A percentile compares a stretch with the other conserved stretches of the same genome.
Conservation (phyloP, 2,329 filamentous ascomycete genomes). For the Paecilomyces sp. region DNA sequence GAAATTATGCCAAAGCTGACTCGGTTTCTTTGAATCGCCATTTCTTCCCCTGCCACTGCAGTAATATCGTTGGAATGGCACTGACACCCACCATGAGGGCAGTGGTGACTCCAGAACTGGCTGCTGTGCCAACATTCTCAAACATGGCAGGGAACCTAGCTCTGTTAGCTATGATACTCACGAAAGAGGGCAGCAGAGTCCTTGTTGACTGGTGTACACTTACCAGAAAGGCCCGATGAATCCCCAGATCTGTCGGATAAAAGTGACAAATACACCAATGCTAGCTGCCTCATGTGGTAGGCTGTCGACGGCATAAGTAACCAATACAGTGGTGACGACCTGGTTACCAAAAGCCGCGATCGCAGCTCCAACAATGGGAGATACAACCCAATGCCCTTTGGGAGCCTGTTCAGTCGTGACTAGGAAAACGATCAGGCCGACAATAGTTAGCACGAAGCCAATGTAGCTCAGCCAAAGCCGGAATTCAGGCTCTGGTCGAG, state of each 20-base stretch:
- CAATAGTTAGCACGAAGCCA: slow-evolving; percentile 44
- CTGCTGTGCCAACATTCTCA: slow-evolving; percentile 21
- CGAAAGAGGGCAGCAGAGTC: not conserved
- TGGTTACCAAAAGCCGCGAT: slow-evolving; percentile 51
- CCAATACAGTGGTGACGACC: slow-evolving; percentile 53
- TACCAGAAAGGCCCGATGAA: slow-evolving; percentile 39
- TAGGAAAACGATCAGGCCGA: slow-evolving; percentile 49
- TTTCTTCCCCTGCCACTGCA: slow-evolving; percentile 17
- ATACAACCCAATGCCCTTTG: slow-evolving; percentile 46
- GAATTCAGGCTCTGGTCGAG: slow-evolving; percentile 42
- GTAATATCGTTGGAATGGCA: slow-evolving; percentile 18
- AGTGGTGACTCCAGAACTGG: slow-evolving; percentile 18
- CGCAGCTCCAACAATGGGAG: slow-evolving; percentile 48
- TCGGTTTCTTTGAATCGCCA: not conserved
- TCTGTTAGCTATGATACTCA: not conserved
- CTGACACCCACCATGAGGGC: slow-evolving; percentile 22
- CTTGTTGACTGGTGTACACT: not conserved
- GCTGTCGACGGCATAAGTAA: slow-evolving; percentile 56
- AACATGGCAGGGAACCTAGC: slow-evolving; percentile 29
- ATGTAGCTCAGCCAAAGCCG: slow-evolving; percentile 52
- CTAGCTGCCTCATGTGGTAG: slow-evolving; percentile 46
- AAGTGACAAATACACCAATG: slow-evolving; percentile 53
- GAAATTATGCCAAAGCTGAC: not conserved
- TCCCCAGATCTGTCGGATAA: slow-evolving; percentile 49
- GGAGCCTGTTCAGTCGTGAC: slow-evolving; percentile 43